These are phyloP conservation scores for Pinus albicaulis DNA, from an alignment of 75 land plant genomes.

Conservation along the genomic window DNA sequence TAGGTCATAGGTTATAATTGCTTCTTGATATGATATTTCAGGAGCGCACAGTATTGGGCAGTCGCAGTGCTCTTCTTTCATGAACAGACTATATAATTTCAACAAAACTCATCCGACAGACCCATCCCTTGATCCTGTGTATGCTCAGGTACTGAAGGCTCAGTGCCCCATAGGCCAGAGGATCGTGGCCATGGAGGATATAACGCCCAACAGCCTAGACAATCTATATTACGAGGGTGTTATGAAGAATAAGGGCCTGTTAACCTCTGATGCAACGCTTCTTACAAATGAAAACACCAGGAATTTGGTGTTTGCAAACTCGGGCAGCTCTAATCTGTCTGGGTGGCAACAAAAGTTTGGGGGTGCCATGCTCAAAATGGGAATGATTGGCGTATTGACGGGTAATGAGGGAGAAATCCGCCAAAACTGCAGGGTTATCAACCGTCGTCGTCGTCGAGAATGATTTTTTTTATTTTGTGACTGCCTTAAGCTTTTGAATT, in stretches of 20 bases:
- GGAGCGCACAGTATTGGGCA: constrained; percentile 27
- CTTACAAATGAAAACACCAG: constrained; percentile 16
- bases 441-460: neutral
- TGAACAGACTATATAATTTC: constrained; percentile 13
- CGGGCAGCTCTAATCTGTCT: neutral
- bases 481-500: too few relatives aligned
- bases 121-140: constrained; percentile 11
- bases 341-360: constrained; percentile 11
- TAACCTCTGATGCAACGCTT: constrained; percentile 30
- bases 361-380: constrained; percentile 21
- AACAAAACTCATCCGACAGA: constrained; percentile 2
- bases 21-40: neutral
- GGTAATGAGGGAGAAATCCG: constrained; percentile 20
- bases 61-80: constrained; percentile 9
- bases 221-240: constrained; percentile 29
- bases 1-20: too few relatives aligned
- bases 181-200: constrained; percentile 14
- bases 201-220: constrained; percentile 27
- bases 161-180: constrained; percentile 13
- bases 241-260: constrained; percentile 22
- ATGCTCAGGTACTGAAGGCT: constrained; percentile 2
- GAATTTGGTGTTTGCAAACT: neutral
- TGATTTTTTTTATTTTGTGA: too few relatives aligned
- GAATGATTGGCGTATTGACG: constrained; percentile 14
- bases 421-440: constrained; percentile 16